These are phyloP conservation scores for Fusarium penzigii DNA, from an alignment of 2,329 filamentous ascomycete genomes.

Conservation along the genomic window DNA sequence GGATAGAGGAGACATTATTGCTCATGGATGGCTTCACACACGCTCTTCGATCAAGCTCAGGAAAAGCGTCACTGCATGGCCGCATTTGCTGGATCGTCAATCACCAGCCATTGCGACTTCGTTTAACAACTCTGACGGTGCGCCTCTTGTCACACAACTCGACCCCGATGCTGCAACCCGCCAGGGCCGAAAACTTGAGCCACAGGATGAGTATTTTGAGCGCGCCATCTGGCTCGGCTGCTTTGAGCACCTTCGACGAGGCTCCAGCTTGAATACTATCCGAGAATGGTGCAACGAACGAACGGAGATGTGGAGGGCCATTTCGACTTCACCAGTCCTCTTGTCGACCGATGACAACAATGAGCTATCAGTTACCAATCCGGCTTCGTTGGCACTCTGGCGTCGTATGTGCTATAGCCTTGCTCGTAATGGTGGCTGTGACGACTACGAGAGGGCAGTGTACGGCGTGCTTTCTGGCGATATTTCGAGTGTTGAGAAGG, in stretches of 20 bases:
- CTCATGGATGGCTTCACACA: slow-evolving; percentile 90
- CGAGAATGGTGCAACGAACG: slow-evolving; percentile 83
- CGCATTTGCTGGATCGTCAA: slow-evolving; percentile 64
- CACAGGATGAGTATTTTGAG: slow-evolving; percentile 86
- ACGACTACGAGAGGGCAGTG: slow-evolving; percentile 83
- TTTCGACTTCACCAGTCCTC: slow-evolving; percentile 76
- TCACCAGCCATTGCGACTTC: slow-evolving; percentile 57
- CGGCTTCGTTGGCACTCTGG: slow-evolving; percentile 64
- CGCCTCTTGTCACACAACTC: slow-evolving; percentile 77
- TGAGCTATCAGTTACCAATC: slow-evolving; percentile 35
- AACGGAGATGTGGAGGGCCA: slow-evolving; percentile 86
- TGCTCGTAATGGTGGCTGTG: slow-evolving; percentile 67
- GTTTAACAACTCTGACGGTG: slow-evolving; percentile 59
- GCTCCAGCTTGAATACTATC: slow-evolving; percentile 72
- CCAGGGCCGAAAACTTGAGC: slow-evolving; percentile 74
- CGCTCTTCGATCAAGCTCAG: slow-evolving; percentile 85
- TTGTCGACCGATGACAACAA: slow-evolving; percentile 52
- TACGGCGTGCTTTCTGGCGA: slow-evolving; percentile 91
- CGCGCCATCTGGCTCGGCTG: slow-evolving; percentile 90
- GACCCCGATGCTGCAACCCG: slow-evolving; percentile 89
- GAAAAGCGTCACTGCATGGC: slow-evolving; percentile 74
- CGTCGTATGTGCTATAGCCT: slow-evolving; percentile 74
- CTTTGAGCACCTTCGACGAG: slow-evolving; percentile 87
- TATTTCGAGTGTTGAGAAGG: slow-evolving; percentile 71
- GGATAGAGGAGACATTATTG: slow-evolving; percentile 78